Evolutionary conservation across 441 rosid species (phyloP), one percentile per base, ranked within the genome.

Genomic region (Populus hybrid): DNA sequence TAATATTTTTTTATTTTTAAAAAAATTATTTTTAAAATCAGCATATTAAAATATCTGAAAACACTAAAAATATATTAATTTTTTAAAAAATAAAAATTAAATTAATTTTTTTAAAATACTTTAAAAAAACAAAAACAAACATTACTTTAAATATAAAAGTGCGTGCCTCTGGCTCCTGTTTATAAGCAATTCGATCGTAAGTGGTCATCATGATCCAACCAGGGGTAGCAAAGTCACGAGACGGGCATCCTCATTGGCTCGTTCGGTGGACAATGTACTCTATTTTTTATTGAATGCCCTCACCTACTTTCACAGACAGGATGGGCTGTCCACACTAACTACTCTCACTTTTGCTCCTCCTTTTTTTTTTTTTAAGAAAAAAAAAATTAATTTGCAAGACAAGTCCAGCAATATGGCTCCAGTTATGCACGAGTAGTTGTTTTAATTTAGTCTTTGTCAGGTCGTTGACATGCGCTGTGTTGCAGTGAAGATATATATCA

Each of bases 251-350:
- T 80, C 12, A 30, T 65, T 67, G 21, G n/a, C 72, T 80, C 14
- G 24, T 65, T 67, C 16, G 24, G 30, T 32, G 50, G 77, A 77
- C 80, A 66, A 34, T 20, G 72, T 64, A 53, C 80, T 67, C 18
- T 50, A 21, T 34, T 0, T 3, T 42, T 50, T 0, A 80, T 80
- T 85, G 67, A 85, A 82, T 82, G 86, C 78, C 73, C 42, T 67
- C 76, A 63, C 35, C 84, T 57, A 67, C 78, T 70, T 46, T 40
- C 65, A 10, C 1, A 14, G 70, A 32, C 38, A 67, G 16, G 40
- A 67, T 26, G 9, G 12, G 70, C 36, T 65, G 28, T 3, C 34
- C 10, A 34, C 23, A 34, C 30, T 30, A 30, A 30, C 34, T 4
- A 53, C 18, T 9, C 18, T 20, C 63, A 70, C 14, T 14, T 12